A percentile compares a stretch with the other conserved stretches of the same genome.
phyloP scores from a whole-genome alignment of 2,329 filamentous ascomycete genomes.

The Didymella glomerata region DNA sequence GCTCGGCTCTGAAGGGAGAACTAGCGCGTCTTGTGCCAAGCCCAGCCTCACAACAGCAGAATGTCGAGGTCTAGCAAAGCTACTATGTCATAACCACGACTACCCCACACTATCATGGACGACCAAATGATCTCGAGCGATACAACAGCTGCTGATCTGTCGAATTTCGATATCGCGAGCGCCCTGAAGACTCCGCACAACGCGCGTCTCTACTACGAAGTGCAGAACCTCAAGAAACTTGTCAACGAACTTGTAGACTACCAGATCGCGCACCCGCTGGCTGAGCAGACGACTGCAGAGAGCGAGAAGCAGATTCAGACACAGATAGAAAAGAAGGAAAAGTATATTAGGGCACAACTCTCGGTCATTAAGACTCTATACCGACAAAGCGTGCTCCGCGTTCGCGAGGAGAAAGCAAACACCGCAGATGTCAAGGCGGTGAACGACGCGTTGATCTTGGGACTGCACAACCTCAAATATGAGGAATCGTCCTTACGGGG shows the following conservation, averaged over 20 bases:
- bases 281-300: constrained; percentile 28
- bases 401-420: constrained; percentile 83
- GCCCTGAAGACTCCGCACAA: constrained; percentile 45
- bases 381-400: constrained; percentile 79
- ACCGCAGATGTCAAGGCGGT: constrained; percentile 90
- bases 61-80: not conserved
- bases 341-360: constrained; percentile 76
- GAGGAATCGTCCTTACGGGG: constrained; percentile 90
- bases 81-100: constrained; percentile 8
- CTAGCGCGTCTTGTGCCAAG: constrained; percentile 5
- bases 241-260: constrained; percentile 47
- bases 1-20: not conserved
- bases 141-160: constrained; percentile 26
- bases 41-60: constrained; percentile 2
- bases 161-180: constrained; percentile 35
- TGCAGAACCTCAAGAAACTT: constrained; percentile 43
- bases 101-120: constrained; percentile 18
- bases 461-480: constrained; percentile 95
- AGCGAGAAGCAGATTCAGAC: constrained; percentile 34
- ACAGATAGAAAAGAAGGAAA: constrained; percentile 62
- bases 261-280: constrained; percentile 39
- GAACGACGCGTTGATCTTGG: constrained; percentile 88
- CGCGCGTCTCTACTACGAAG: constrained; percentile 41
- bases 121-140: constrained; percentile 20
- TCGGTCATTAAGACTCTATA: constrained; percentile 73